phyloP scores from a whole-genome alignment of 306 rosid species.

The Potentilla sterilis region DNA sequence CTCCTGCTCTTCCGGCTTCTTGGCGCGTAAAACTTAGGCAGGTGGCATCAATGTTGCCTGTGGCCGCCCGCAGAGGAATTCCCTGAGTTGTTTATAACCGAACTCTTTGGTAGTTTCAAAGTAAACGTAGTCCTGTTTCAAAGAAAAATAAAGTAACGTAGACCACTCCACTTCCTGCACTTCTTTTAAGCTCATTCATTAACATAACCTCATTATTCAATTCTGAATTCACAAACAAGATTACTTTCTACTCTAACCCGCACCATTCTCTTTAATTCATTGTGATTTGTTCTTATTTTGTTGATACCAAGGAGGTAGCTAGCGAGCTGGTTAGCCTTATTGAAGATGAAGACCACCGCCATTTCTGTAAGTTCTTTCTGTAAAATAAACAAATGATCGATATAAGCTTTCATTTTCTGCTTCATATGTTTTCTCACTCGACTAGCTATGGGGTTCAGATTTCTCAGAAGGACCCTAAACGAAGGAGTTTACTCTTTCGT shows the following conservation, averaged over 20 bases:
- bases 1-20: not conserved
- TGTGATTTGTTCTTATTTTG: not conserved
- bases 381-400: not conserved
- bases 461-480: conserved; percentile 8
- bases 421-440: not conserved
- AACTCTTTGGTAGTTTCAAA: conserved; percentile 4
- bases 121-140: too few relatives aligned
- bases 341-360: conserved; percentile 17
- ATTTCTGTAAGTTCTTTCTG: conserved; percentile 23
- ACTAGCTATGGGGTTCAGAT: conserved; percentile 9
- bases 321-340: not conserved
- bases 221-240: not conserved
- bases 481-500: conserved; percentile 8
- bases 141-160: not conserved
- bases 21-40: conserved; percentile 5
- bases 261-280: not conserved
- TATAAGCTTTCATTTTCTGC: not conserved
- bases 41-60: conserved; percentile 1
- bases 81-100: not conserved
- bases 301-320: not conserved
- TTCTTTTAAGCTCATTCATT: conserved; percentile 1
- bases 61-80: conserved; percentile 1
- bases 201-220: not conserved
- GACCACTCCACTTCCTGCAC: conserved; percentile 10
- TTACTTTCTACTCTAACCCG: not conserved